Conservation (phyloP, 2,329 filamentous ascomycete genomes). For the Xylaria sp. region DNA sequence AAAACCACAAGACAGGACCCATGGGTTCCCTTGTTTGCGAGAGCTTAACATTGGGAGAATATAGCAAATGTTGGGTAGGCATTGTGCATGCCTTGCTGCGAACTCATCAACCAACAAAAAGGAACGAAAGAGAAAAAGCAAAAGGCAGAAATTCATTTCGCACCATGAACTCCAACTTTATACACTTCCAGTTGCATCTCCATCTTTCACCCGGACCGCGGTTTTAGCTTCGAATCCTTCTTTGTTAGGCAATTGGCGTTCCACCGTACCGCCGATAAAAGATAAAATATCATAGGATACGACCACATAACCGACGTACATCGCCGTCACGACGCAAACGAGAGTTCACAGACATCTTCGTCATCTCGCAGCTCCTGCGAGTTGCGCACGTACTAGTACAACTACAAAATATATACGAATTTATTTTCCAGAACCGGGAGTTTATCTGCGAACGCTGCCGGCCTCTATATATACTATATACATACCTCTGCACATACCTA, state of each 20-base stretch:
- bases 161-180: slow-evolving; percentile 22
- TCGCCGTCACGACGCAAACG: slow-evolving; percentile 9
- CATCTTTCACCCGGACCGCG: neutral
- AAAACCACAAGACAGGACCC: neutral
- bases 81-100: slow-evolving; percentile 13
- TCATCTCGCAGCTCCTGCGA: slow-evolving; percentile 12
- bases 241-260: neutral
- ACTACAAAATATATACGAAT: neutral
- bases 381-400: neutral
- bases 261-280: neutral
- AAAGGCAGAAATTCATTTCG: slow-evolving; percentile 2
- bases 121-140: neutral
- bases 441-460: neutral
- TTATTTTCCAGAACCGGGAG: neutral
- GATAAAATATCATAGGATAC: too few species aligned
- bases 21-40: slow-evolving; percentile 11
- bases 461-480: neutral
- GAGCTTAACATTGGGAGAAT: neutral
- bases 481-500: neutral
- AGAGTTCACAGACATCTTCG: slow-evolving; percentile 1
- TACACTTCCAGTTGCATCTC: neutral
- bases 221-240: neutral
- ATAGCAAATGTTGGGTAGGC: slow-evolving; percentile 2
- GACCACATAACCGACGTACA: neutral
- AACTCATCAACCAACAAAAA: neutral